These are phyloP conservation scores for Botrytis deweyae DNA, from an alignment of 2,329 filamentous ascomycete genomes.

Conservation along the genomic window DNA sequence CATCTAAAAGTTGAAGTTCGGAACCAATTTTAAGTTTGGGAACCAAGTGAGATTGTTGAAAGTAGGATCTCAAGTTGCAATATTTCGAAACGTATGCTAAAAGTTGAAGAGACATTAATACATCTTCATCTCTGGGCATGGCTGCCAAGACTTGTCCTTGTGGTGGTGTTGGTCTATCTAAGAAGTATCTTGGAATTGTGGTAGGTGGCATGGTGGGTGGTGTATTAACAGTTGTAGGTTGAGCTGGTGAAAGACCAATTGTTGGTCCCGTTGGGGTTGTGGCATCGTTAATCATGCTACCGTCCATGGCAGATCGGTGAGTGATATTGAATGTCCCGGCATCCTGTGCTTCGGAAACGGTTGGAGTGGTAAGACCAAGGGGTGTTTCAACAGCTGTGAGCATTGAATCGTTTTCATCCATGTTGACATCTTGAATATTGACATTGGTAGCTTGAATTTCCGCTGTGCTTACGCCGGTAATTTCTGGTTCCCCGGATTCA, in stretches of 20 bases:
- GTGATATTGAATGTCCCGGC: slow-evolving; percentile 92
- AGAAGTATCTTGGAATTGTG: slow-evolving; percentile 74
- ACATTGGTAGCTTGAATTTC: slow-evolving; percentile 79
- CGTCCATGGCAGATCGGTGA: slow-evolving; percentile 79
- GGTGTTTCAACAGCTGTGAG: slow-evolving; percentile 68
- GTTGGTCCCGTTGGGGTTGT: slow-evolving; percentile 65
- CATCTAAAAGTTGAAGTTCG: slow-evolving; percentile 78
- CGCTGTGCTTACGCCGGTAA: slow-evolving; percentile 68
- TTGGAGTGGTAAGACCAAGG: slow-evolving; percentile 73
- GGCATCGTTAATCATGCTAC: slow-evolving; percentile 74
- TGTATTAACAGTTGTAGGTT: slow-evolving; percentile 60
- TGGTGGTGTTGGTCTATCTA: slow-evolving; percentile 66
- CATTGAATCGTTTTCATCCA: slow-evolving; percentile 76
- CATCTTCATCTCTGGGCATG: slow-evolving; percentile 96
- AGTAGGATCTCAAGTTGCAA: slow-evolving; percentile 92
- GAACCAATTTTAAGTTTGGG: slow-evolving; percentile 86
- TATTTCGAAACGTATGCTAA: slow-evolving; percentile 98
- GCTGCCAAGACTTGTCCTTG: slow-evolving; percentile 76
- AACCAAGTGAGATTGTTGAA: slow-evolving; percentile 91
- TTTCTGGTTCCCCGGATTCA: slow-evolving; percentile 71
- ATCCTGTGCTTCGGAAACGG: slow-evolving; percentile 79
- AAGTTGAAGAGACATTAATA: slow-evolving; percentile 95
- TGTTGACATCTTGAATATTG: slow-evolving; percentile 76
- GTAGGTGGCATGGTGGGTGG: slow-evolving; percentile 73
- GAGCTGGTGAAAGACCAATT: slow-evolving; percentile 69